phyloP scores from a whole-genome alignment of 306 rosid species.

The Glycine tomentella region DNA sequence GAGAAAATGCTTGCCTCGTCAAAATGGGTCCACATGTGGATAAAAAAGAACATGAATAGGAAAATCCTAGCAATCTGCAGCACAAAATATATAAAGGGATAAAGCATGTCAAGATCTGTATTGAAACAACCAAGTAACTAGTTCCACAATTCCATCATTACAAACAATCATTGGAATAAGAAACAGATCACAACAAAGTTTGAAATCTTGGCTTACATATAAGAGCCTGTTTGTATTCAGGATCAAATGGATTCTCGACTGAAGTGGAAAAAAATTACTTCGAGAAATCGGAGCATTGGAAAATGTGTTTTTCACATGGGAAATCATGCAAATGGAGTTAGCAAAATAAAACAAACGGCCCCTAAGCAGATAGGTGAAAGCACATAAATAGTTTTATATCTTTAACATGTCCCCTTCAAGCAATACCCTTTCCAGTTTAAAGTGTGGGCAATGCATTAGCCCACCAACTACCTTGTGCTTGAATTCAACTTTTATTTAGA shows the following conservation, averaged over 20 bases:
- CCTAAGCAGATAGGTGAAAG: background rate
- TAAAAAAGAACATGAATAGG: slow-evolving; percentile 73
- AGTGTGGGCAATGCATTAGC: no score
- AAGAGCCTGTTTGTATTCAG: background rate
- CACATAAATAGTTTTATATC: background rate
- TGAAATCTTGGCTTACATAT: background rate
- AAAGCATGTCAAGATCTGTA: slow-evolving; percentile 4
- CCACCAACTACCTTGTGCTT: no score
- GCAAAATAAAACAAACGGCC: background rate
- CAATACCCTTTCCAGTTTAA: no score
- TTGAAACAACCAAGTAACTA: slow-evolving; percentile 25
- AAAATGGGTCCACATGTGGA: slow-evolving; percentile 77
- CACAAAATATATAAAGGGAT: slow-evolving; percentile 30
- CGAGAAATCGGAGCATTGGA: background rate
- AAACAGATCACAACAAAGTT: slow-evolving; percentile 2
- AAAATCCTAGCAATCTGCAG: slow-evolving; percentile 85
- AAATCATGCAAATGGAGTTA: background rate
- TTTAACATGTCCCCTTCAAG: background rate
- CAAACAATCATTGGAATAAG: slow-evolving; percentile 9
- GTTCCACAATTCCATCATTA: slow-evolving; percentile 14
- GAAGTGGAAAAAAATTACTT: background rate
- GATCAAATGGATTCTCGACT: background rate
- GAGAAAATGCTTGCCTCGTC: slow-evolving; percentile 68
- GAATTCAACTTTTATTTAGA: no score
- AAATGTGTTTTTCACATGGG: background rate